Conservation (phyloP, 1,139 yeast species). For the Sugiyamaella grinbergsii region DNA sequence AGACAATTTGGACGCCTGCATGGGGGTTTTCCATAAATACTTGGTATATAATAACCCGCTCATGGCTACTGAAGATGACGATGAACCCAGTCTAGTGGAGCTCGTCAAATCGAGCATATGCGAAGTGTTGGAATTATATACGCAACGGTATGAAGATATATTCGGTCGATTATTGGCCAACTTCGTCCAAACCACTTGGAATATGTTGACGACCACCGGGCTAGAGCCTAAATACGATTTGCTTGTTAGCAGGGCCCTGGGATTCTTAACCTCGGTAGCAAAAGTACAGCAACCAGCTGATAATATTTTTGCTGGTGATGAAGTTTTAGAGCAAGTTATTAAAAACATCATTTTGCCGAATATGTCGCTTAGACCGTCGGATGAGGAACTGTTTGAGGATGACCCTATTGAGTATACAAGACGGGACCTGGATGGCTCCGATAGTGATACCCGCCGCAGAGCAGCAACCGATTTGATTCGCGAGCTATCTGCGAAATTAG, state of each 20-base stretch:
- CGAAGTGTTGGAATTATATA: slow-evolving; percentile 81
- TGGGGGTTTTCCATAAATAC: slow-evolving; percentile 82
- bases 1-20: slow-evolving; percentile 76
- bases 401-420: slow-evolving; percentile 93
- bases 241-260: slow-evolving; percentile 75
- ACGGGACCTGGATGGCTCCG: slow-evolving; percentile 93
- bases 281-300: slow-evolving; percentile 63
- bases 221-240: slow-evolving; percentile 79
- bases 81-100: slow-evolving; percentile 70
- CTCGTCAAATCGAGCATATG: slow-evolving; percentile 80
- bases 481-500: slow-evolving; percentile 80
- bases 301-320: slow-evolving; percentile 61
- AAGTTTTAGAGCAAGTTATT: slow-evolving; percentile 72
- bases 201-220: slow-evolving; percentile 65
- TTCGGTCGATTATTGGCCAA: slow-evolving; percentile 74
- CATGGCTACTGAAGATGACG: slow-evolving; percentile 62
- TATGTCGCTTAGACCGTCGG: slow-evolving; percentile 73
- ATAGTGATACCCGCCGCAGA: slow-evolving; percentile 87
- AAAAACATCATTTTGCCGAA: slow-evolving; percentile 88
- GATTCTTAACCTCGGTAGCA: slow-evolving; percentile 81
- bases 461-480: slow-evolving; percentile 89
- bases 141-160: slow-evolving; percentile 89
- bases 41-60: slow-evolving; percentile 60
- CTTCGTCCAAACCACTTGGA: slow-evolving; percentile 85
- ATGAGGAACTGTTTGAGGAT: slow-evolving; percentile 92